A percentile compares a stretch with the other conserved stretches of the same genome.
Conservation (phyloP, 2,329 filamentous ascomycete genomes). For the Tolypocladium tundrense region DNA sequence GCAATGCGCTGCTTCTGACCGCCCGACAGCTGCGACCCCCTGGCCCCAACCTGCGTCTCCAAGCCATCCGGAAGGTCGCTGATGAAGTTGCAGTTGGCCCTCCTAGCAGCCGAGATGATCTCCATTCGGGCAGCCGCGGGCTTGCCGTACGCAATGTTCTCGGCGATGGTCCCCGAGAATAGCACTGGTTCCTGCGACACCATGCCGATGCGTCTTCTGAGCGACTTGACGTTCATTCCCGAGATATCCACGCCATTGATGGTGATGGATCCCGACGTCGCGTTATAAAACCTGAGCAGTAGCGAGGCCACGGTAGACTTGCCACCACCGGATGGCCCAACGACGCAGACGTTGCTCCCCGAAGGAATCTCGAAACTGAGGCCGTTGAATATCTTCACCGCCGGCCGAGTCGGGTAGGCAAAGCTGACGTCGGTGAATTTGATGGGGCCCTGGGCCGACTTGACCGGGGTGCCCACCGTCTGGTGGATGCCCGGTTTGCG, state of each 20-base stretch:
- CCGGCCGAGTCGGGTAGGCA: conserved; percentile 86
- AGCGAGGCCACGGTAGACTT: conserved; percentile 95
- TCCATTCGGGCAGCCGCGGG: conserved; percentile 68
- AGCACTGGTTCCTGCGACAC: conserved; percentile 94
- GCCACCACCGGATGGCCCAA: conserved; percentile 89
- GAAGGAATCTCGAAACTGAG: conserved; percentile 86
- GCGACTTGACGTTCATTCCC: conserved; percentile 83
- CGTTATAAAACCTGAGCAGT: conserved; percentile 82
- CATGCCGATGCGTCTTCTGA: conserved; percentile 85
- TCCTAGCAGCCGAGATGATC: conserved; percentile 75
- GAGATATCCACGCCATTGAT: conserved; percentile 80
- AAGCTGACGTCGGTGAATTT: conserved; percentile 80
- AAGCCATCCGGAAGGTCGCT: conserved; percentile 92
- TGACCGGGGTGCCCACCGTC: conserved; percentile 69
- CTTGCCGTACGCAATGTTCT: conserved; percentile 87
- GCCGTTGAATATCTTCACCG: conserved; percentile 81
- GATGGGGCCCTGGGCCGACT: conserved; percentile 79
- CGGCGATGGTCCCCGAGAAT: conserved; percentile 73
- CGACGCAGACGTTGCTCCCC: conserved; percentile 90
- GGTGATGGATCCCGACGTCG: conserved; percentile 63
- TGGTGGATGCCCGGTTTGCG: conserved; percentile 77
- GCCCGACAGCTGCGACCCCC: conserved; percentile 87
- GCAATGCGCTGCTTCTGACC: conserved; percentile 98
- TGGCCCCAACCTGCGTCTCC: conserved; percentile 84
- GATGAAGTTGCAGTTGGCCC: conserved; percentile 95